phyloP scores from a whole-genome alignment of 176 grass and related monocot species.

The Cenchrus fungigraminus region DNA sequence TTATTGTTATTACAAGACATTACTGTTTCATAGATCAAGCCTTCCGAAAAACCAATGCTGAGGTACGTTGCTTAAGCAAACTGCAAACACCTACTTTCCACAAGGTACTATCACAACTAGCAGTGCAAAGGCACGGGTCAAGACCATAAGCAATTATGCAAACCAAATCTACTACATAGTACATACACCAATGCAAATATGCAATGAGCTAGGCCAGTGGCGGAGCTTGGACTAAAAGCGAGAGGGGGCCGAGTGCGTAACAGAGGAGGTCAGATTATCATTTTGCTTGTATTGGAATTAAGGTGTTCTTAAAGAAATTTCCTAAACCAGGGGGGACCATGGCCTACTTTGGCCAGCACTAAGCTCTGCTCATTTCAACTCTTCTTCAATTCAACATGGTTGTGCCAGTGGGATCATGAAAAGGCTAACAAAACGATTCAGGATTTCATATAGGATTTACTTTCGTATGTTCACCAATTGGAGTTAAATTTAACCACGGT shows the following conservation, averaged over 20 bases:
- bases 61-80: not conserved
- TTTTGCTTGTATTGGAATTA: too few relatives aligned
- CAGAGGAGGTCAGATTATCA: too few relatives aligned
- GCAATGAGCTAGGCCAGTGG: not conserved
- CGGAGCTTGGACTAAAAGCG: too few relatives aligned
- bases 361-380: not conserved
- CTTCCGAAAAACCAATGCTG: not conserved
- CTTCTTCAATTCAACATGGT: not conserved
- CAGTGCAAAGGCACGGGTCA: not conserved
- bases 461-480: not conserved
- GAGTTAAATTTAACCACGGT: not conserved
- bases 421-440: not conserved
- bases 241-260: too few relatives aligned
- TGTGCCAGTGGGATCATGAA: not conserved
- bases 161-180: not conserved
- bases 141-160: not conserved
- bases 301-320: too few relatives aligned
- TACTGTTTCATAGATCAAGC: not conserved
- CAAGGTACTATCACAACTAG: not conserved
- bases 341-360: too few relatives aligned
- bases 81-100: not conserved
- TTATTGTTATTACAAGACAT: not conserved
- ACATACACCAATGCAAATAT: not conserved
- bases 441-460: constrained; percentile 10
- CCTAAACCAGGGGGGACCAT: too few relatives aligned